Conservation (phyloP, 139 green algal genomes). For the Chlamydomonas sp. region DNA sequence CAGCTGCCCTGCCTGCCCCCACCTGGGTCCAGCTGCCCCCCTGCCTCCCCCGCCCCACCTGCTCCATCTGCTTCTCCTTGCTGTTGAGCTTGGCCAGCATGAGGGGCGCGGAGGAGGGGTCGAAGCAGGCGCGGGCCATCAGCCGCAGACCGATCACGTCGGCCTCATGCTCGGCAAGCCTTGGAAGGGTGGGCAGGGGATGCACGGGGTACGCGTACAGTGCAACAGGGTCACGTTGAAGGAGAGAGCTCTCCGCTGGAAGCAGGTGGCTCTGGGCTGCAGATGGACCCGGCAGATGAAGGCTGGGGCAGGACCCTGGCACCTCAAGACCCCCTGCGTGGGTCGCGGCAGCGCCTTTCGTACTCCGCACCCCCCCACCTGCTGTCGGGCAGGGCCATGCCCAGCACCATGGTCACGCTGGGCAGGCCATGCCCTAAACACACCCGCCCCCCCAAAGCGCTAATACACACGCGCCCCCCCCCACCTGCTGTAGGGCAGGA, state of each 20-base stretch:
- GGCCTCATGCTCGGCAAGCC: constrained; percentile 81
- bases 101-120: constrained; percentile 62
- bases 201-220: too few species aligned
- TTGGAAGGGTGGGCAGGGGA: neutral
- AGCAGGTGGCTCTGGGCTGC: too few species aligned
- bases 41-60: neutral
- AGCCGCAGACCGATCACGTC: constrained; percentile 83
- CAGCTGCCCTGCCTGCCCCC: neutral
- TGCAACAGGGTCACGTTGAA: too few species aligned
- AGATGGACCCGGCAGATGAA: too few species aligned
- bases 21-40: neutral
- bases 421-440: constrained; percentile 29
- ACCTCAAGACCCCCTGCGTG: too few species aligned
- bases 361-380: neutral
- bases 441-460: too few species aligned
- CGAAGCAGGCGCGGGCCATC: constrained; percentile 78
- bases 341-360: too few species aligned
- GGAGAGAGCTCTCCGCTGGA: too few species aligned
- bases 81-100: constrained; percentile 65
- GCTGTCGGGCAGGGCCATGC: constrained; percentile 32
- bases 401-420: constrained; percentile 36
- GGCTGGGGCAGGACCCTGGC: too few species aligned
- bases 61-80: constrained; percentile 31
- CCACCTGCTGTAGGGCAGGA: constrained; percentile 33
- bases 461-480: too few species aligned